Base-by-base conservation (phyloP, 495 filamentous ascomycete genomes). In the Astrothelium subdiscretum region DNA sequence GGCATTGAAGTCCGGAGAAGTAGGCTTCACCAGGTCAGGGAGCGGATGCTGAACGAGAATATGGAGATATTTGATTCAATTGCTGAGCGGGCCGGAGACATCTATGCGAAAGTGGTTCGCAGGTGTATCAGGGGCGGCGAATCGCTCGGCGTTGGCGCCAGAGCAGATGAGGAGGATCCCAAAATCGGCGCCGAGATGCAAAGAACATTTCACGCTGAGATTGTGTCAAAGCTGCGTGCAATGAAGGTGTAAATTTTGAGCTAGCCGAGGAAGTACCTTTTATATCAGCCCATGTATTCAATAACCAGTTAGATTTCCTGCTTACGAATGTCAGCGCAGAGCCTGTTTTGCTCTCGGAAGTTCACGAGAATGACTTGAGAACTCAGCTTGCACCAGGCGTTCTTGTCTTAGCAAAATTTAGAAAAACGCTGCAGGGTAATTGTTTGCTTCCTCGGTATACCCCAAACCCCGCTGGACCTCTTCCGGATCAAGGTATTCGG, bases 1-100 rank as follows among this genome's bases (percentile, higher is more conserved):
- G 68, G 64, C 1, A 74, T 83, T 52, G 60, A 62, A 20, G 40
- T 54, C 48, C 48, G 48, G 6, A 54, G 48, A 54, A 54, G 48
- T 54, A 54, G 24, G 24, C 48, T 54, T 27, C 38, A 31, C 18
- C 32, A 61, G 13, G 59, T 61, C 40, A 61, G 59, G 26, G 40
- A 48, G 32, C 59, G 59, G 13, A 38, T 61, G 40, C 35, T 61
- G n/a, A 35, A 43, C 32, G 59, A 54, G 48, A 54, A 61, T 44
- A 31, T 11, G 40, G 38, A 27, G n/a, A 31, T 61, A 18, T 48
- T 61, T 31, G 32, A 48, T 38, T 26, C n/a, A n/a, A 43, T 61
- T 38, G 27, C 27, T n/a, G 59, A 31, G 40, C 32, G 27, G 13
- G 40, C 48, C 18, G 59, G 59, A 31, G 40, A 61, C 18, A 42